phyloP scores from a whole-genome alignment of 202 grass and related monocot genomes.

The Bolboschoenoplectus hybrid region DNA sequence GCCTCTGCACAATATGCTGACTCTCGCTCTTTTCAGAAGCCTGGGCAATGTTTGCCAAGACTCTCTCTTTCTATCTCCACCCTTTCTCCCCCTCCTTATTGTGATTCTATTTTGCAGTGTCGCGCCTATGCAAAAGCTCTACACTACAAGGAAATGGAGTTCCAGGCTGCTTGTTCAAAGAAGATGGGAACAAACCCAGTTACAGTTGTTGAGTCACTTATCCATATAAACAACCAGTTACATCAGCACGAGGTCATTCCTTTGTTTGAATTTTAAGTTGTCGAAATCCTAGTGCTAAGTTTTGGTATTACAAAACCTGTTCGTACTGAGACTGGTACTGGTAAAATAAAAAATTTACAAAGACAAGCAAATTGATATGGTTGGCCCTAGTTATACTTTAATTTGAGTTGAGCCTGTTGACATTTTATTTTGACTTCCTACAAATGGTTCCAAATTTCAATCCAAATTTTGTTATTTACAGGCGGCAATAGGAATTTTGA shows the following conservation, averaged over 20 bases:
- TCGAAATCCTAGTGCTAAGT: neutral
- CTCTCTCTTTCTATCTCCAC: too few species aligned
- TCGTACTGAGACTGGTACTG: neutral
- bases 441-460: neutral
- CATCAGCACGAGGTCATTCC: constrained; percentile 90
- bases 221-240: constrained; percentile 98
- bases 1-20: neutral
- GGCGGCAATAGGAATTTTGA: constrained; percentile 97
- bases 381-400: neutral
- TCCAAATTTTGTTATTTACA: constrained; percentile 42
- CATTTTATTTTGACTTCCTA: neutral
- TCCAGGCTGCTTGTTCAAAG: constrained; percentile 88
- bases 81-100: neutral
- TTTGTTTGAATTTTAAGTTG: constrained; percentile 7
- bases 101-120: constrained; percentile 55
- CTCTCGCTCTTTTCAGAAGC: neutral
- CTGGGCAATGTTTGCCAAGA: neutral
- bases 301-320: neutral
- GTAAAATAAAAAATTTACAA: constrained; percentile 1
- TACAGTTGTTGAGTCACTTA: constrained; percentile 95
- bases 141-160: constrained; percentile 99
- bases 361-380: neutral
- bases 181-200: constrained; percentile 99
- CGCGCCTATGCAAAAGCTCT: constrained; percentile 97
- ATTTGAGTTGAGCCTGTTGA: neutral